Base-by-base conservation (phyloP, 192 early-diverging fungal genomes). In the Entomortierella beljakovae region DNA sequence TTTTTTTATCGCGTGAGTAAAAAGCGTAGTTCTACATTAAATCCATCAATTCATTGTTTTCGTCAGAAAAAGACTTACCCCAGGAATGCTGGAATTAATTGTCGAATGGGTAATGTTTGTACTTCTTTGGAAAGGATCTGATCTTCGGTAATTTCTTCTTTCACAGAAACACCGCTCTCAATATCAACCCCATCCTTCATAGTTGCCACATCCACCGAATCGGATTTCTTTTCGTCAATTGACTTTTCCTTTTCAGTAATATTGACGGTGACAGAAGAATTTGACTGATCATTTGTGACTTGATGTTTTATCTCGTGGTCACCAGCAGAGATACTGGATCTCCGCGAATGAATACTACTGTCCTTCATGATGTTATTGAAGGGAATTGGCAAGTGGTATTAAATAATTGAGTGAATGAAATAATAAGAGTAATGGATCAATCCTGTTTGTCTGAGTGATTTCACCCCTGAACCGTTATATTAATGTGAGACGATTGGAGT, bases 11-110 rank as follows among this genome's bases (percentile, higher is more conserved):
- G 61, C 28, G 28, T 22, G 40, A 2, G n/a, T n/a, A n/a, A n/a
- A n/a, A n/a, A n/a, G n/a, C n/a, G n/a, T n/a, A n/a, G n/a, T n/a
- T n/a, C n/a, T n/a, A n/a, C n/a, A n/a, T n/a, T n/a, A n/a, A n/a
- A n/a, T n/a, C n/a, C n/a, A n/a, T n/a, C n/a, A n/a, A n/a, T n/a
- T n/a, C n/a, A n/a, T n/a, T n/a, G n/a, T n/a, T n/a, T n/a, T n/a
- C n/a, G n/a, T n/a, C n/a, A n/a, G n/a, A n/a, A n/a, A n/a, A 15
- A 46, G 3, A 46, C 43, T 62, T 69, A 79, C 75, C 75, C 68
- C 5, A 79, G 22, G 28, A 79, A 70, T 9, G 75, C 75, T 10
- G 75, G 75, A 18, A 62, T n/a, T 28, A 79, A 62, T n/a, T 79
- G 61, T 23, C 62, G 61, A 29, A 79, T 46, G 31, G 75, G 75